These are phyloP conservation scores for Petasospora fabianii DNA, from an alignment of 1,139 yeast species.

Conservation along the genomic window DNA sequence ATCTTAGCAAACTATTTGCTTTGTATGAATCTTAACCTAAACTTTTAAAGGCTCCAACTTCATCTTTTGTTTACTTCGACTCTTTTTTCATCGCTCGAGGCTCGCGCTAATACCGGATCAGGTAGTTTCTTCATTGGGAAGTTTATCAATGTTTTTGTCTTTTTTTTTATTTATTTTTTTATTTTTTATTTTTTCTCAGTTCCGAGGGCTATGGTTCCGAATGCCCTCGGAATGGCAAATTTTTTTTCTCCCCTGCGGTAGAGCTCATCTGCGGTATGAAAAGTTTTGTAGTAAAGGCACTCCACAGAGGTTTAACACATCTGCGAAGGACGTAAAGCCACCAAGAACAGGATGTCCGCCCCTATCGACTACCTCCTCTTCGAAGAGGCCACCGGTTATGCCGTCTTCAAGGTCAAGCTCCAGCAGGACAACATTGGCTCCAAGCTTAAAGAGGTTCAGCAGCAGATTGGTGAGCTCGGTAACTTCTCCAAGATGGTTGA, in stretches of 20 bases:
- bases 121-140: not conserved
- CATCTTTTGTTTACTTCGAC: constrained; percentile 1
- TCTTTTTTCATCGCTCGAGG: constrained; percentile 1
- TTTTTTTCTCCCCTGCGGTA: constrained; percentile 4
- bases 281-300: too few relatives aligned
- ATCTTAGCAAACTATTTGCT: not conserved
- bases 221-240: constrained; percentile 8
- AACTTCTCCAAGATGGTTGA: constrained; percentile 91
- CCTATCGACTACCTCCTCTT: constrained; percentile 82
- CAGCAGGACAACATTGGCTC: constrained; percentile 95
- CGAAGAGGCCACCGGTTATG: constrained; percentile 99
- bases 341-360: constrained; percentile 36
- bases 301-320: too few relatives aligned
- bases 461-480: constrained; percentile 81
- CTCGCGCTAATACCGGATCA: not conserved
- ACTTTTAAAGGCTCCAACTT: not conserved
- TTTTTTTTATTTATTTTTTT: not conserved
- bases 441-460: constrained; percentile 90
- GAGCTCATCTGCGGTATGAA: constrained; percentile 4
- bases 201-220: constrained; percentile 2
- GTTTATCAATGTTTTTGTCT: not conserved
- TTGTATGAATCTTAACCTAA: not conserved
- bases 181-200: not conserved
- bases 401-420: constrained; percentile 86
- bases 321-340: not conserved